These are phyloP conservation scores for Papilionanthe hybrid DNA, from an alignment of 116 monocot genomes.

Conservation along the genomic window DNA sequence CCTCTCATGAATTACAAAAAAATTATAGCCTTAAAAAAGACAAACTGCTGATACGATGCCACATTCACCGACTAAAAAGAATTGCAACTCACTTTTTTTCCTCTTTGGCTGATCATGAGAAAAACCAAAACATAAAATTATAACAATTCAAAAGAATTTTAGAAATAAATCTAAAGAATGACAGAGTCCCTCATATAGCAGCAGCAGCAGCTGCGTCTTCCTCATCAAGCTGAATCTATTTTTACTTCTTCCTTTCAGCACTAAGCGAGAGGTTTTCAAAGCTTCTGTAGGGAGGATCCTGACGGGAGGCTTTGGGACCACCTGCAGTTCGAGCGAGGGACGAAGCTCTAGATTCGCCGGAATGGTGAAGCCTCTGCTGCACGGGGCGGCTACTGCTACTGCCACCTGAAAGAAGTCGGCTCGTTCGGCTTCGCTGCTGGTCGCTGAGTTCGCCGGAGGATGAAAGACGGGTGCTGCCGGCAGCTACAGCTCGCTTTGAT, in stretches of 20 bases:
- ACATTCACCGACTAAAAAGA: no score
- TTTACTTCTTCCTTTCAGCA: constrained; percentile 55
- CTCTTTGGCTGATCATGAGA: no score
- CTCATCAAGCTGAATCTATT: neutral
- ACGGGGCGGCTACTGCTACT: constrained; percentile 31
- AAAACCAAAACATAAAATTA: no score
- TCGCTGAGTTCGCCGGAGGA: constrained; percentile 59
- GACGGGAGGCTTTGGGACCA: constrained; percentile 23
- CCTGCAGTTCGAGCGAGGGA: constrained; percentile 36
- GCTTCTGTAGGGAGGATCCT: constrained; percentile 39
- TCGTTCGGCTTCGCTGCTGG: constrained; percentile 36
- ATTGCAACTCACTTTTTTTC: no score
- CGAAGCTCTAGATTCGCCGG: constrained; percentile 47
- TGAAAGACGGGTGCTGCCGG: constrained; percentile 43
- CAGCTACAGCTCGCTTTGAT: constrained; percentile 51
- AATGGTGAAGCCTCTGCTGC: constrained; percentile 47
- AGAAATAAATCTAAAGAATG: no score
- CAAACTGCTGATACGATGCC: no score
- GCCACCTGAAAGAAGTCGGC: constrained; percentile 43
- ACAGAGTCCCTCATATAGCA: no score
- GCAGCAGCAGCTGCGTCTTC: no score
- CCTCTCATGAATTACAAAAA: no score
- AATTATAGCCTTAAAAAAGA: no score
- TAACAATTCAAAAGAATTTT: no score
- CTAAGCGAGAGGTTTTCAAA: constrained; percentile 71